Evolutionary conservation across 2,329 filamentous ascomycete genomes (phyloP), one percentile per base, ranked within the genome.

Genomic region (Sporothrix schenckii): DNA sequence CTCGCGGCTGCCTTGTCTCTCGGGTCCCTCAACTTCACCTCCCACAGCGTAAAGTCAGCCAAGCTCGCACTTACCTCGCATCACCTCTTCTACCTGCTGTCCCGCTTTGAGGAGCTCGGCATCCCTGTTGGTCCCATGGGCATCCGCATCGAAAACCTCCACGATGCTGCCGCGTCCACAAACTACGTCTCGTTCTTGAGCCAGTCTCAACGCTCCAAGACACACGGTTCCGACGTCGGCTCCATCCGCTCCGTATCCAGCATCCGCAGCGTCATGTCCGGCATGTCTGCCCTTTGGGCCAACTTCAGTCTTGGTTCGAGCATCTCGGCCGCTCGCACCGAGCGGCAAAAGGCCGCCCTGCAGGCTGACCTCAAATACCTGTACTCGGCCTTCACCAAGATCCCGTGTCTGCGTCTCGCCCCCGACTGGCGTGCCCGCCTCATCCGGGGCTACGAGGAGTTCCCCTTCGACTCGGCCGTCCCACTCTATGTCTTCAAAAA

Each of bases 401-500:
- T 99, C 56, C 95, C 95, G 0, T 97, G 92, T 77, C 84, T 99
- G 73, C 89, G 91, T 74, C 84, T 99, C 69, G 90, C 94, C 39
- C 94, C 94, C n/a, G 95, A 99, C 80, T 94, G 93, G 83, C 92
- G 93, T 75, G 94, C 94, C 65, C 90, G 91, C 68, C 84, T 97
- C 72, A 97, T 99, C 75, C 88, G 90, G 74, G 94, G 94, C 39
- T 98, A 95, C 78, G 95, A 99, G 80, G 94, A 97, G 80, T 99
- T 98, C 75, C 95, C 95, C 2, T 97, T 98, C 80, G 95, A 99
- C 80, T 97, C 93, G 30, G 95, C 95, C 24, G 95, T 99, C 41
- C 95, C 95, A 24, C 85, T 99, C n/a, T 91, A 97, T 79, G 92
- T 92, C 10, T 98, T 99, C 87, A 98, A 99, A 82, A 99, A 98